Evolutionary conservation across 208 protist genomes (phyloP), one percentile per base, ranked within the genome.

Genomic region (Wallacemonas sp.): DNA sequence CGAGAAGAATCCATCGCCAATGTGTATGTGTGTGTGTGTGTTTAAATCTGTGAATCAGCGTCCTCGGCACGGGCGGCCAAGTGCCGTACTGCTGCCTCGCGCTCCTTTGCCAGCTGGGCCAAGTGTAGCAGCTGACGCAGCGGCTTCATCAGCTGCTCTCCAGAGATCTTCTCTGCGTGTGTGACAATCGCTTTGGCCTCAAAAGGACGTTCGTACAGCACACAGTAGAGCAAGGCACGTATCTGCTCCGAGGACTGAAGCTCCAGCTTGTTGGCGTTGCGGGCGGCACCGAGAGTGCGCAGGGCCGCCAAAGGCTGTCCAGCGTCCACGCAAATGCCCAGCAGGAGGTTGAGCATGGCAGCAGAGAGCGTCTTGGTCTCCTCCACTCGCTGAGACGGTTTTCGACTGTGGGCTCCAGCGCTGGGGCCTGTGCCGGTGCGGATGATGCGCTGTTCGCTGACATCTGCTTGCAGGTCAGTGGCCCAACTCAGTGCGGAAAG

Each of bases 291-390:
- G 36, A 93, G 66, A 6, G 81, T 78, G 15, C 71, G 63, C 38
- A 95, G 60, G 21, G 85, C 90, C 1, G 83, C 90, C 17, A 83
- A 69, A 0, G 85, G 76, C 58, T 84, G 92, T 17, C 81, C 83
- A 13, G 74, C 87, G 42, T 78, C 64, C n/a, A 90, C 87, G 64
- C 90, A 93, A 22, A 95, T 85, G 65, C 81, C 66, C 38, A 95
- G 64, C 37, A 93, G 75, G 44, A 92, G 65, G 53, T 79, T 87
- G 27, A 93, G 70, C 70, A 87, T 76, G 32, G 63, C 59, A 10
- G 50, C 57, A 3, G 79, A 74, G 1, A 95, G 67, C 0, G 83
- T 57, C 46, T 66, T 58, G 36, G 74, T 68, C 19, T 37, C 54
- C 42, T 29, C 19, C 1, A 80, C 73, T 17, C 61, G 50, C 3